Evolutionary conservation across 257 asterid species (phyloP).

Genomic region (Nicotiana sylvestris): DNA sequence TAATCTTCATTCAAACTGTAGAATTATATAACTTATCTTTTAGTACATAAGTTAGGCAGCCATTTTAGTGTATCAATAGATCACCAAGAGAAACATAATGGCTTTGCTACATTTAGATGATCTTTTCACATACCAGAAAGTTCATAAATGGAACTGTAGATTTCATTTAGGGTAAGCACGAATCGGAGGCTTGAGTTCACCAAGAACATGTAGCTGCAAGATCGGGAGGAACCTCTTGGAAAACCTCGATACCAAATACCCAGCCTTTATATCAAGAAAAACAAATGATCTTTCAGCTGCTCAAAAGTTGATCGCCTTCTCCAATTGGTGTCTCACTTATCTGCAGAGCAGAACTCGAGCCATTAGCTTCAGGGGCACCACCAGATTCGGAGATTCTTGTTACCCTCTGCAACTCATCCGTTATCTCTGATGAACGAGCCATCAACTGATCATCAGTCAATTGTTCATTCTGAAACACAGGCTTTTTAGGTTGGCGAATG

Average conservation of each 20-base stretch:
- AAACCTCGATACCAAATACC: not conserved
- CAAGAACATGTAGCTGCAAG: not conserved
- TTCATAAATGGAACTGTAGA: not conserved
- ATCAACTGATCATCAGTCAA: conserved; percentile 57
- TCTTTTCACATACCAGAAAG: not conserved
- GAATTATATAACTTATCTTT: not conserved
- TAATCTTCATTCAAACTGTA: not conserved
- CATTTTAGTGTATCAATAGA: not conserved
- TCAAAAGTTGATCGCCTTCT: conserved; percentile 22
- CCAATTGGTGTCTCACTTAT: conserved; percentile 42
- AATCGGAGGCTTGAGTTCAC: not conserved
- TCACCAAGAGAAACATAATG: not conserved
- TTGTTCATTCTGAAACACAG: conserved; percentile 39
- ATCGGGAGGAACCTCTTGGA: not conserved
- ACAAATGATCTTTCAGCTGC: not conserved
- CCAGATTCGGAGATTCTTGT: conserved; percentile 74
- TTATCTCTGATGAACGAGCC: conserved; percentile 41
- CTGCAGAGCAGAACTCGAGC: conserved; percentile 28
- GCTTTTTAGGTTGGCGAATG: conserved; percentile 85
- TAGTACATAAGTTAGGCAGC: not conserved
- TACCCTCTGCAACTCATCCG: conserved; percentile 67
- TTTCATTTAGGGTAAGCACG: not conserved
- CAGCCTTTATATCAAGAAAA: not conserved
- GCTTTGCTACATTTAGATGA: not conserved
- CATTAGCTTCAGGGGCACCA: conserved; percentile 42